Base-by-base conservation (phyloP, 768 basidiomycete species). In the Tulasnella sp. region DNA sequence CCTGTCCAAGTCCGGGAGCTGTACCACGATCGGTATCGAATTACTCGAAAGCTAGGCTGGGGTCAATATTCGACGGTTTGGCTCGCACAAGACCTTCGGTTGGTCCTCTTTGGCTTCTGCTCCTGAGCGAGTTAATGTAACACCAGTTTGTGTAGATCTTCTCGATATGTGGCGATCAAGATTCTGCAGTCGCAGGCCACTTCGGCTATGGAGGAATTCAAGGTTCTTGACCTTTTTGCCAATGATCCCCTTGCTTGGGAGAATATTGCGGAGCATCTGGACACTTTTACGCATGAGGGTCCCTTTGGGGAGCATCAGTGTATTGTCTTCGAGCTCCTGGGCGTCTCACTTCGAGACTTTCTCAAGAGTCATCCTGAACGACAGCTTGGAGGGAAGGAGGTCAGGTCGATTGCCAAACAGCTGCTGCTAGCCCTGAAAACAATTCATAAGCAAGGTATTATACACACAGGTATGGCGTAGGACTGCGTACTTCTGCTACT, bases 21-120 rank as follows among this genome's bases (percentile, higher is more conserved):
- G 16, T 47, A 52, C 47, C n/a, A 52, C 47, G 19, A 19, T 62
- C 47, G 34, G 17, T 71, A 71, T 42, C 35, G 12, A 17, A 59
- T 71, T 14, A 8, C 64, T 22, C 64, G 69, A 35, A 71, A 71
- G 59, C 69, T 71, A 32, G 47, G 69, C 2, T 71, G 59, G 47
- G 69, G 69, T 26, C 17, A 12, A 19, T 22, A 17, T 5, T 71
- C 69, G 26, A 71, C 42, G 7, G 69, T 71, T 35, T 71, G 69
- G 69, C 59, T 71, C 19, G 69, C 69, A 8, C 29, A 35, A 37
- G 69, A 71, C 39, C 14, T 35, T 17, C 12, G 17, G 69, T 71
- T 19, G 12, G 69, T 67, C 19, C 42, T 69, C 19, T 5, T 22
- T 22, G n/a, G n/a, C 11, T 3, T 22, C n/a, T 19, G 14, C 34